A percentile compares a stretch with the other conserved stretches of the same genome.
phyloP scores from a whole-genome alignment of 768 basidiomycete genomes.

The Boletus huronensis region DNA sequence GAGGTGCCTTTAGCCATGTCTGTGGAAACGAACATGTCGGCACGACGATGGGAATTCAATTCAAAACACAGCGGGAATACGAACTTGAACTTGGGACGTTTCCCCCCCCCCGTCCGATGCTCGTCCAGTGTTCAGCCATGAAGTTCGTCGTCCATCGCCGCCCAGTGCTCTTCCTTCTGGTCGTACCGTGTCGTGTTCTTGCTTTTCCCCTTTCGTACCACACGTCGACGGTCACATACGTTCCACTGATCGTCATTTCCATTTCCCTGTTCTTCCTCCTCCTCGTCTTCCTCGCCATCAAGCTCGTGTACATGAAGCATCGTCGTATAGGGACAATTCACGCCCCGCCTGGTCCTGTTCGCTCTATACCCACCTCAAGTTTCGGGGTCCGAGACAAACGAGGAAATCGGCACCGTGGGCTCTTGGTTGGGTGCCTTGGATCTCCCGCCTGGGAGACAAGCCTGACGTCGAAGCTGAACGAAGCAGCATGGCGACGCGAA shows the following conservation, averaged over 20 bases:
- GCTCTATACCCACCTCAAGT: background rate
- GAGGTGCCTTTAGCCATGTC: background rate
- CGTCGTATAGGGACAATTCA: conserved; percentile 30
- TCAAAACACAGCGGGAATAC: conserved; percentile 2
- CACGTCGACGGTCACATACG: conserved; percentile 1
- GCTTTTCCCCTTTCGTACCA: conserved; percentile 13
- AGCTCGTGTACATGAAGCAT: conserved; percentile 27
- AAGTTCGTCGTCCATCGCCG: background rate
- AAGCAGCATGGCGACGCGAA: conserved; percentile 4
- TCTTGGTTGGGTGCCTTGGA: conserved; percentile 30
- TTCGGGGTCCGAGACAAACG: conserved; percentile 6
- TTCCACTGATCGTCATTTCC: conserved; percentile 13
- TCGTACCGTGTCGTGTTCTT: conserved; percentile 1
- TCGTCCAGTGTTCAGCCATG: conserved; percentile 4
- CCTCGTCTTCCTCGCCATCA: conserved; percentile 17
- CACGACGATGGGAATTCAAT: conserved; percentile 15
- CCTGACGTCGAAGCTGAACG: conserved; percentile 14
- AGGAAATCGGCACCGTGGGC: conserved; percentile 3
- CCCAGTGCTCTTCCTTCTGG: conserved; percentile 1
- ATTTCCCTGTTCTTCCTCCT: conserved; percentile 17
- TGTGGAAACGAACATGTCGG: background rate
- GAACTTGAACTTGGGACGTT: conserved; percentile 5
- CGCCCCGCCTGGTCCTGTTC: background rate
- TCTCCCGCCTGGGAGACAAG: conserved; percentile 32
- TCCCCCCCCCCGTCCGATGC: background rate